Base-by-base conservation (phyloP, 768 basidiomycete genomes). In the Cystofilobasidium ferigula region DNA sequence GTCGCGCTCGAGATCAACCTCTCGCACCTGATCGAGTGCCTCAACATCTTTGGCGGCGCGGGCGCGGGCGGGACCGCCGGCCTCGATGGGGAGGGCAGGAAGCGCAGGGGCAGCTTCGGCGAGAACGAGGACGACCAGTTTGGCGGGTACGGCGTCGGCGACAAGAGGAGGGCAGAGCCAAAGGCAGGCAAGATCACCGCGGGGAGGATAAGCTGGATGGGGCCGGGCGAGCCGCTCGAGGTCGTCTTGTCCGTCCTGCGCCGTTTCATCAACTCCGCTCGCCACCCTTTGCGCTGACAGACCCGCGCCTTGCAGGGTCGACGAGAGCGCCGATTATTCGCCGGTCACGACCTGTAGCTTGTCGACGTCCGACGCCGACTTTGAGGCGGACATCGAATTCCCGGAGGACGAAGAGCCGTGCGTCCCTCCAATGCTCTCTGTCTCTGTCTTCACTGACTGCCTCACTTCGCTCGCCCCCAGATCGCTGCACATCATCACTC, bases 31-130 rank as follows among this genome's bases (percentile, higher is more conserved):
- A 82, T 95, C 68, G 91, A 95, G 69, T 92, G 89, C 71, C 79
- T 99, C 36, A 93, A 94, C 71, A 86, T 97, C 63, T 97, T 93
- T 71, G 93, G 94, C 14, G 88, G 87, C 1, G 75, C 76, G 6
- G 75, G 79, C 43, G 72, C 68, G 16, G 30, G 34, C 24, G 36
- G 48, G 28, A 22, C 53, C 32, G 63, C 51, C 38, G 35, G 32
- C 48, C 5, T 64, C 38, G 34, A 40, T 6, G 35, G 48, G 14
- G 13, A 56, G 28, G n/a, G 60, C 36, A 60, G 47, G 79, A 77
- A 62, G 77, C 74, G 71, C 43, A 76, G 76, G 51, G 79, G 75
- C 59, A 77, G 74, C 63, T 78, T 73, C 12, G 78, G 74, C 36
- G 79, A 76, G 43, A 76, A 73, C 57, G 77, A 75, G 35, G 76